Evolutionary conservation across 192 early-diverging fungal species (phyloP).

Genomic region (Chytriomyces sp.): DNA sequence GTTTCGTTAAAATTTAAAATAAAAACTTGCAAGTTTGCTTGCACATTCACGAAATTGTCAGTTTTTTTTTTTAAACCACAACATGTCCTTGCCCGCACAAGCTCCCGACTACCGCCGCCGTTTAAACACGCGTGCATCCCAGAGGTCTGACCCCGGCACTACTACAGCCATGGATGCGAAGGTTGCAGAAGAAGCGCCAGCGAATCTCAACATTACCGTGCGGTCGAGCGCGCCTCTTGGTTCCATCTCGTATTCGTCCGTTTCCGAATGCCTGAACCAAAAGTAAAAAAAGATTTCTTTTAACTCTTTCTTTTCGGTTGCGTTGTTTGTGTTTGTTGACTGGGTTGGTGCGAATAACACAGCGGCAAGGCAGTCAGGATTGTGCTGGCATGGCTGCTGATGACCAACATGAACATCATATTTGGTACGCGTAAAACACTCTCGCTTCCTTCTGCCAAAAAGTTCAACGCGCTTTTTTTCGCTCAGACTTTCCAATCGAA

Average conservation of each 20-base stretch:
- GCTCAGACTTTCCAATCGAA: slow-evolving; percentile 50
- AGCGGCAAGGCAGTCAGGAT: slow-evolving; percentile 22
- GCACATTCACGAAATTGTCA: not conserved
- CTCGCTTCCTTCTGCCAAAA: not conserved
- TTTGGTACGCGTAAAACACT: slow-evolving; percentile 13
- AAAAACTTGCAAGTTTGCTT: not conserved
- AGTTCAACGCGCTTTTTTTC: not conserved
- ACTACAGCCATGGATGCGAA: not conserved
- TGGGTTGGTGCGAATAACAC: no score
- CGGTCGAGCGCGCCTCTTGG: slow-evolving; percentile 8
- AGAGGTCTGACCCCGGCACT: not conserved
- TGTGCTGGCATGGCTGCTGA: slow-evolving; percentile 36
- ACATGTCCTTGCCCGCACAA: not conserved
- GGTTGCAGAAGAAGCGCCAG: not conserved
- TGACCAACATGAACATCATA: slow-evolving; percentile 49
- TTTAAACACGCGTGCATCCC: not conserved
- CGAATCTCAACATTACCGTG: slow-evolving; percentile 18
- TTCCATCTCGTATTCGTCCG: not conserved
- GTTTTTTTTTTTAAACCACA: not conserved
- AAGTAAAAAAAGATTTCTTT: not conserved
- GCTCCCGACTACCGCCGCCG: not conserved
- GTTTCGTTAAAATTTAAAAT: not conserved
- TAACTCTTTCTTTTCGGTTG: not conserved
- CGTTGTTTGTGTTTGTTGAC: no score
- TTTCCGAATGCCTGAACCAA: slow-evolving; percentile 8